Evolutionary conservation across 108 stramenopile species (phyloP).

Genomic region (Pseudonitzschia multiseries): DNA sequence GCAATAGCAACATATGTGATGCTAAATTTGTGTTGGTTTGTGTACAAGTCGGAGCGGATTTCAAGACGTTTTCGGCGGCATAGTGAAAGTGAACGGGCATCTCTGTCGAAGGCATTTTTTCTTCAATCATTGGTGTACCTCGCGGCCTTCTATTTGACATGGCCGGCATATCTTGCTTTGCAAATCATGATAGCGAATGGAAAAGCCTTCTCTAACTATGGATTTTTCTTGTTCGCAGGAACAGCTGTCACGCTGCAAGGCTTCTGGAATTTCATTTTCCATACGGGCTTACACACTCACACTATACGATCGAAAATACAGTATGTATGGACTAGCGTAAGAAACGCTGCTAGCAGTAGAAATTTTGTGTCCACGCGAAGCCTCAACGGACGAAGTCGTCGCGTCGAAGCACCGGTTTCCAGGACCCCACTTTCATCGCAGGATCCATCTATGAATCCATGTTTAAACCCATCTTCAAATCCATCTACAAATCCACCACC

Average conservation of each 20-base stretch:
- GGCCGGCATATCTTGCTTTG: slow-evolving; percentile 32
- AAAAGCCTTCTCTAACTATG: slow-evolving; percentile 22
- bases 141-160: slow-evolving; percentile 29
- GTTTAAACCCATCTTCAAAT: no score
- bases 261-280: slow-evolving; percentile 13
- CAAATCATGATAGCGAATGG: slow-evolving; percentile 25
- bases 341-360: background rate
- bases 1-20: slow-evolving; percentile 20
- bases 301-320: background rate
- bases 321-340: background rate
- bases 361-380: background rate
- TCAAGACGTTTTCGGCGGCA: background rate
- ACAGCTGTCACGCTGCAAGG: slow-evolving; percentile 35
- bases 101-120: slow-evolving; percentile 21
- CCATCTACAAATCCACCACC: no score
- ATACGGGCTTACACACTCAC: background rate
- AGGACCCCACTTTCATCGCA: no score
- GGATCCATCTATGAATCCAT: no score
- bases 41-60: slow-evolving; percentile 20
- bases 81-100: slow-evolving; percentile 1
- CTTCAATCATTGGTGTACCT: slow-evolving; percentile 28
- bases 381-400: background rate
- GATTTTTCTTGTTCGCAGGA: slow-evolving; percentile 26
- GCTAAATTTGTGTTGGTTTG: slow-evolving; percentile 16
- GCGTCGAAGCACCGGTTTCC: no score